Evolutionary conservation across 1,284 basidiomycete genomes (phyloP).

Genomic region (Vanrija sp.): DNA sequence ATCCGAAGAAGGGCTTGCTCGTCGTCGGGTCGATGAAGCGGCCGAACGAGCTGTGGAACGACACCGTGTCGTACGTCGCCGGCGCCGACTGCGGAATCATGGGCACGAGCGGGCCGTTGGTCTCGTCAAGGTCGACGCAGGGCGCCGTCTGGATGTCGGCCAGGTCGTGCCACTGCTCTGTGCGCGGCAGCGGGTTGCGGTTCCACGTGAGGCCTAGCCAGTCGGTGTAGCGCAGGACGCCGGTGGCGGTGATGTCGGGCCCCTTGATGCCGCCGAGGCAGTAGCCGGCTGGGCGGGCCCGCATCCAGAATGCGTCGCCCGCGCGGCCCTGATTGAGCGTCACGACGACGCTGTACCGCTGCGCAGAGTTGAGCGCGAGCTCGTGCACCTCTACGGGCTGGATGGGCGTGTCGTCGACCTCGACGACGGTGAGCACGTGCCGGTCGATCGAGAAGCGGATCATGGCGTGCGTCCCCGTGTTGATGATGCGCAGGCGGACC

Average conservation of each 20-base stretch:
- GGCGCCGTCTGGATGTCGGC: not conserved
- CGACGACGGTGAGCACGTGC: conserved; percentile 28
- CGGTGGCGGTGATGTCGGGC: not conserved
- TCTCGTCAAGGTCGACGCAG: conserved; percentile 28
- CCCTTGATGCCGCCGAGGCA: conserved; percentile 2
- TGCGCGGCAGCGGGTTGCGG: conserved; percentile 5
- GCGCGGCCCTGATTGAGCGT: conserved; percentile 25
- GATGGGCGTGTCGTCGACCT: conserved; percentile 28
- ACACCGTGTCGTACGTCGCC: conserved; percentile 6
- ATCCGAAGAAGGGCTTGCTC: conserved; percentile 21
- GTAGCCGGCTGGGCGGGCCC: conserved; percentile 24
- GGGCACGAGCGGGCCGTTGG: conserved; percentile 25
- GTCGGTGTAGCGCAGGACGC: conserved; percentile 13
- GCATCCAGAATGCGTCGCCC: conserved; percentile 39
- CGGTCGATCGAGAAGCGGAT: conserved; percentile 26
- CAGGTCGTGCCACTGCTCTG: conserved; percentile 21
- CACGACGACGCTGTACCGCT: conserved; percentile 39
- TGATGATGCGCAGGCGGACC: conserved; percentile 26
- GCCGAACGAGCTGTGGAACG: conserved; percentile 24
- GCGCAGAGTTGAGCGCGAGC: conserved; percentile 21
- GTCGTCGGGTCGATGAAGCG: conserved; percentile 17
- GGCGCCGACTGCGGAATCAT: conserved; percentile 24
- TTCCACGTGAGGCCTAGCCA: conserved; percentile 9
- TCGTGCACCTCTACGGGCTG: conserved; percentile 22
- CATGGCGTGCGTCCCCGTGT: conserved; percentile 20